Evolutionary conservation across 2,329 filamentous ascomycete genomes (phyloP).

Genomic region (Cordyceps cateniannulata): DNA sequence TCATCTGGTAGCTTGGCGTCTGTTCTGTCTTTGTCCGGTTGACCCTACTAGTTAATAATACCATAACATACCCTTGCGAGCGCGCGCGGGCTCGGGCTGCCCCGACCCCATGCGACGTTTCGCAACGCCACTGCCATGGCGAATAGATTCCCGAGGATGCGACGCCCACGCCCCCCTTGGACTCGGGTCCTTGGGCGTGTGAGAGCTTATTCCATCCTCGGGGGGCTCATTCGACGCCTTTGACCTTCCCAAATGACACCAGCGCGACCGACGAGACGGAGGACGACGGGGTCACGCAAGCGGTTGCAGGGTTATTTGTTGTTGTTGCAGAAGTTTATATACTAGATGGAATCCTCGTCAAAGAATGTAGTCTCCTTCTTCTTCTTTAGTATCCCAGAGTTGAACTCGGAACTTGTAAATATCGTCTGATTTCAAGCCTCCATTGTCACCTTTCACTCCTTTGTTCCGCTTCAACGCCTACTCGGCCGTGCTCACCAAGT

Average conservation of each 20-base stretch:
- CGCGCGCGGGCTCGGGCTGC: not conserved
- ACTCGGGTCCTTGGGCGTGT: not conserved
- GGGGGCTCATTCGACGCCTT: not conserved
- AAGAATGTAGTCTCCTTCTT: not conserved
- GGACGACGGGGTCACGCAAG: constrained; percentile 7
- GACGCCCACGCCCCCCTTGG: not conserved
- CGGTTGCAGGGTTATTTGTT: not conserved
- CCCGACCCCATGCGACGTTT: constrained; percentile 11
- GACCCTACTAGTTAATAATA: no score
- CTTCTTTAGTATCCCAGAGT: not conserved
- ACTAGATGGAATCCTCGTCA: not conserved
- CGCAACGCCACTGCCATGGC: not conserved
- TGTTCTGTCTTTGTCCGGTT: not conserved
- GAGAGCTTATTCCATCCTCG: not conserved
- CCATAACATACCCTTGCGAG: not conserved
- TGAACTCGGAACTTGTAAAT: not conserved
- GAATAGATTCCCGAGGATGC: constrained; percentile 2
- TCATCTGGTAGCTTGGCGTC: not conserved
- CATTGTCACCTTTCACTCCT: not conserved
- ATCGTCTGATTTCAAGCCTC: not conserved
- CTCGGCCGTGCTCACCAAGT: no score
- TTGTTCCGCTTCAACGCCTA: not conserved
- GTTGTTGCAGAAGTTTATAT: constrained; percentile 2
- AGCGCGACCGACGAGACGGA: not conserved
- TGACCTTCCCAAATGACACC: constrained; percentile 13